These are phyloP conservation scores for Agrocybe praecox DNA, from an alignment of 768 basidiomycete genomes.

Conservation along the genomic window DNA sequence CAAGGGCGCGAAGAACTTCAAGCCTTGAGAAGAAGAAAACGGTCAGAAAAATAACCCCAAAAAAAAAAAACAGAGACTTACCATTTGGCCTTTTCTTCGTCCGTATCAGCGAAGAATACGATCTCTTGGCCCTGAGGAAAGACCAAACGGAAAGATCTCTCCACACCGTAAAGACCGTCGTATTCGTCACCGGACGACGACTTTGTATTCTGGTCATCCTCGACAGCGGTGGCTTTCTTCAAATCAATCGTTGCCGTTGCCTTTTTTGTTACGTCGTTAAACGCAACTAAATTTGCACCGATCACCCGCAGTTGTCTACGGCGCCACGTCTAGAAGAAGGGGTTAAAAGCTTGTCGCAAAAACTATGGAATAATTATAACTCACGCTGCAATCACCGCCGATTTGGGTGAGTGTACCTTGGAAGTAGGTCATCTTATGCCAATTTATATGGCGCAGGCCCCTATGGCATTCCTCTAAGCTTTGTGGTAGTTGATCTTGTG, in stretches of 20 bases:
- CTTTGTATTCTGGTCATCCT: constrained; percentile 71
- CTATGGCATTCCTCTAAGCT: constrained; percentile 91
- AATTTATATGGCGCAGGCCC: constrained; percentile 85
- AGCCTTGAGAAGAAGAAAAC: constrained; percentile 54
- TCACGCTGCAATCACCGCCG: constrained; percentile 90
- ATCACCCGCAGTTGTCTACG: constrained; percentile 83
- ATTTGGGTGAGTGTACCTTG: constrained; percentile 91
- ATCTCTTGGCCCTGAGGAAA: constrained; percentile 83
- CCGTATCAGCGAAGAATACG: constrained; percentile 88
- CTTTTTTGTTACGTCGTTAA: constrained; percentile 92
- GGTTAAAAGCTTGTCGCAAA: not conserved
- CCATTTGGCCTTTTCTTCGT: constrained; percentile 88
- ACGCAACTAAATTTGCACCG: constrained; percentile 85
- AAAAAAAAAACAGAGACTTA: constrained; percentile 34
- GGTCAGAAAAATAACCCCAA: not conserved
- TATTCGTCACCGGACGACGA: constrained; percentile 53
- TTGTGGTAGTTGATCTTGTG: constrained; percentile 79
- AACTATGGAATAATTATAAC: constrained; percentile 26
- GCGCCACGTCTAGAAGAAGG: constrained; percentile 65
- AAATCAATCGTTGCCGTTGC: constrained; percentile 90
- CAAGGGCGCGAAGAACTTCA: constrained; percentile 78
- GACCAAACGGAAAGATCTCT: constrained; percentile 82
- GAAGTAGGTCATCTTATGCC: constrained; percentile 95
- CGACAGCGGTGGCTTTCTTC: constrained; percentile 76
- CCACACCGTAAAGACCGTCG: constrained; percentile 68